Evolutionary conservation across 2,329 filamentous ascomycete species (phyloP).

Genomic region (Arthrobotrys musiformis): DNA sequence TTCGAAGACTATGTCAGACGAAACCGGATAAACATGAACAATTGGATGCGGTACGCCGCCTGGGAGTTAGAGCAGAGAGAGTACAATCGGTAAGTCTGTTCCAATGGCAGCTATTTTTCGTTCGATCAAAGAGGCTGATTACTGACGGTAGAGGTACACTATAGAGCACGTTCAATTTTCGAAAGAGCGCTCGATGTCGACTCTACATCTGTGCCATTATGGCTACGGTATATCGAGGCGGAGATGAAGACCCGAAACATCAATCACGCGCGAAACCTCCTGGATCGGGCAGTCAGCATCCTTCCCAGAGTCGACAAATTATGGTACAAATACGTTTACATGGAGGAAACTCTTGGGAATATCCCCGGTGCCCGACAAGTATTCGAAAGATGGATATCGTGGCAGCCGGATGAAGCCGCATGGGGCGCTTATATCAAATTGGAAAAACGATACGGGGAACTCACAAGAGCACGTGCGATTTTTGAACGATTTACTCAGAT

Average conservation of each 20-base stretch:
- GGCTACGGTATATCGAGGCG: slow-evolving; percentile 92
- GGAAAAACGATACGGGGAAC: slow-evolving; percentile 94
- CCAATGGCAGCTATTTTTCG: background rate
- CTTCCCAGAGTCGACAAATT: slow-evolving; percentile 92
- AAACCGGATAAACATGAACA: slow-evolving; percentile 95
- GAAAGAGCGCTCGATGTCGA: slow-evolving; percentile 94
- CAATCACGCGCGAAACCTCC: slow-evolving; percentile 92
- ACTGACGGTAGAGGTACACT: slow-evolving; percentile 37
- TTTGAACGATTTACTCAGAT: slow-evolving; percentile 91
- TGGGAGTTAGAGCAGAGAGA: slow-evolving; percentile 99
- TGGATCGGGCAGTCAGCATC: slow-evolving; percentile 93
- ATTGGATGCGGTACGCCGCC: slow-evolving; percentile 97
- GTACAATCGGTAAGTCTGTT: slow-evolving; percentile 68
- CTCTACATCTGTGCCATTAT: slow-evolving; percentile 83
- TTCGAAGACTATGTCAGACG: slow-evolving; percentile 98
- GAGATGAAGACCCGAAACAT: slow-evolving; percentile 97
- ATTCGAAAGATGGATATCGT: slow-evolving; percentile 98
- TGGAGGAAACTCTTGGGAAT: slow-evolving; percentile 97
- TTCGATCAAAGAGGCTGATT: slow-evolving; percentile 48
- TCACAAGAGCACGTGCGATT: slow-evolving; percentile 86
- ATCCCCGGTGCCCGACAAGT: slow-evolving; percentile 90
- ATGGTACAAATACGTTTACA: slow-evolving; percentile 99
- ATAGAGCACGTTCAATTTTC: slow-evolving; percentile 87
- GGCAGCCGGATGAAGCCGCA: slow-evolving; percentile 95
- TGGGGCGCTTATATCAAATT: slow-evolving; percentile 97